phyloP scores from a whole-genome alignment of 805 yeast species.

The Candida montana region DNA sequence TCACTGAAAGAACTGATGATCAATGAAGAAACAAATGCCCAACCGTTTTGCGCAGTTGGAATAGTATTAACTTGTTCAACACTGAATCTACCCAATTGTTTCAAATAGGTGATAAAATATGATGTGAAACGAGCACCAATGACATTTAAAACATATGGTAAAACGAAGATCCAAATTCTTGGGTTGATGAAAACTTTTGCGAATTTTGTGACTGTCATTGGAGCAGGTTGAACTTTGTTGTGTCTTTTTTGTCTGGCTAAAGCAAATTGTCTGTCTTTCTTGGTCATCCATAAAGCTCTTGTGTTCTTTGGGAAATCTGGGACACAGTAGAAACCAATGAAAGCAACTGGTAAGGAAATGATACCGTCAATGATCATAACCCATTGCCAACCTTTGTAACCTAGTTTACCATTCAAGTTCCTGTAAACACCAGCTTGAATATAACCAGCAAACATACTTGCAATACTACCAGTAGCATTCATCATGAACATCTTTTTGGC shows the following conservation, averaged over 20 bases:
- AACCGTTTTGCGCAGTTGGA: constrained; percentile 2
- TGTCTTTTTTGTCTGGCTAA: constrained; percentile 2
- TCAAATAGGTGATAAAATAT: not conserved
- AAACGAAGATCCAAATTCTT: constrained; percentile 2
- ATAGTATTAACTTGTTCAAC: constrained; percentile 2
- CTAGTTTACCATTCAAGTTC: constrained; percentile 32
- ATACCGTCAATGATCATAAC: constrained; percentile 43
- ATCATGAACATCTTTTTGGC: constrained; percentile 13
- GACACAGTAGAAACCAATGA: constrained; percentile 39
- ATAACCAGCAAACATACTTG: constrained; percentile 28
- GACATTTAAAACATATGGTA: not conserved
- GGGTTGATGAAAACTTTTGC: not conserved
- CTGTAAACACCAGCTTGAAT: constrained; percentile 39
- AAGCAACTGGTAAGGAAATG: constrained; percentile 42
- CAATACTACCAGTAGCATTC: constrained; percentile 7
- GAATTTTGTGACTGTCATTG: not conserved
- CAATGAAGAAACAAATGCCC: constrained; percentile 1
- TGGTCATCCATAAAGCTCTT: constrained; percentile 3
- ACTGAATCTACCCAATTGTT: not conserved
- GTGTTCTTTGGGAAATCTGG: constrained; percentile 34
- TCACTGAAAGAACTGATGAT: not conserved
- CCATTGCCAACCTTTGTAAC: constrained; percentile 46
- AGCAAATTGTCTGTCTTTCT: constrained; percentile 7
- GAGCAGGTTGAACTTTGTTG: not conserved
- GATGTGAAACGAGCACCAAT: not conserved